Evolutionary conservation across 768 basidiomycete species (phyloP).

Genomic region (Filobasidium wieringae): DNA sequence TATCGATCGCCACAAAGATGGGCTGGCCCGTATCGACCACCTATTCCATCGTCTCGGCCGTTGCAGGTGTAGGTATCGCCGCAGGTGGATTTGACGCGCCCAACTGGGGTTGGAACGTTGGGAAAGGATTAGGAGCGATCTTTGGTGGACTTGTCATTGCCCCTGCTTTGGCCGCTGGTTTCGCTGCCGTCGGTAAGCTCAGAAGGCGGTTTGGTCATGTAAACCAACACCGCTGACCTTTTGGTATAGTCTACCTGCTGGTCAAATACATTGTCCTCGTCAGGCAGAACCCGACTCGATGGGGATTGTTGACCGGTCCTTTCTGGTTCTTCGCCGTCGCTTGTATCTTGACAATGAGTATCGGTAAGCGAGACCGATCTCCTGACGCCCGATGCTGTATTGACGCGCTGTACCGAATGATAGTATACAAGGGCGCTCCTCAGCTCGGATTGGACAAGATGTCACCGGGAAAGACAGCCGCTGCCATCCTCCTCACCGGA

Average conservation of each 20-base stretch:
- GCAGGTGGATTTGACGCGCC: constrained; percentile 38
- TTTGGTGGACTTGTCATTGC: constrained; percentile 39
- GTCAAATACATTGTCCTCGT: constrained; percentile 38
- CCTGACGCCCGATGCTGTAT: no score
- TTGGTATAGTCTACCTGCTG: constrained; percentile 37
- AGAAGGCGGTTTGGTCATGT: no score
- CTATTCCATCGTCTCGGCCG: constrained; percentile 42
- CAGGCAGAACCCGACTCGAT: constrained; percentile 34
- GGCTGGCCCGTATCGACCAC: constrained; percentile 43
- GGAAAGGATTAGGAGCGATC: constrained; percentile 40
- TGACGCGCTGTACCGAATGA: no score
- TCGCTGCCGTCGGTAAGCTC: constrained; percentile 35
- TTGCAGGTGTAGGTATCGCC: constrained; percentile 43
- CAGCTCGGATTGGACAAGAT: constrained; percentile 38
- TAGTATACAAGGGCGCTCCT: constrained; percentile 42
- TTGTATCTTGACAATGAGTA: constrained; percentile 41
- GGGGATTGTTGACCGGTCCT: constrained; percentile 34
- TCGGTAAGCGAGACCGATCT: no score
- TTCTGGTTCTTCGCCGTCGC: constrained; percentile 34
- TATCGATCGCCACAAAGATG: constrained; percentile 39
- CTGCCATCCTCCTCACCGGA: constrained; percentile 39
- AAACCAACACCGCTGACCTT: no score
- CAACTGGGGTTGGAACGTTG: constrained; percentile 43
- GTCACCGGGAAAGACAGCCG: constrained; percentile 28
- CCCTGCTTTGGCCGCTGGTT: constrained; percentile 37